Percentiles rank a stretch among this genome's conserved stretches.
Conservation (phyloP, 2,329 filamentous ascomycete genomes). For the Trichoderma hamatum region DNA sequence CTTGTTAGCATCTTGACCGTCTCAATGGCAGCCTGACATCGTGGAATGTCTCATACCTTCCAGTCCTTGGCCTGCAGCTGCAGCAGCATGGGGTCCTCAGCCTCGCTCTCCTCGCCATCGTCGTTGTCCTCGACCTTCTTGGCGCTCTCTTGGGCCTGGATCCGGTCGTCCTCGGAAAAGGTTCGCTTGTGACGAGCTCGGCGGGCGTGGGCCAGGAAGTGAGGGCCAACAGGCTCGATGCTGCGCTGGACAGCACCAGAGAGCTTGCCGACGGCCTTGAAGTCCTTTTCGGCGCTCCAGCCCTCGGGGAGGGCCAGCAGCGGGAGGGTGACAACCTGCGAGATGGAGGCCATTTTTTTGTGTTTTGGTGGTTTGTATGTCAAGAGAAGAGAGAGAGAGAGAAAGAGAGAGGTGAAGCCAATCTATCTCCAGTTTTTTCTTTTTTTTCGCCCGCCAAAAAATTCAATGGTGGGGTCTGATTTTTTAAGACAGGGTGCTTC, state of each 20-base stretch:
- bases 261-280: conserved; percentile 79
- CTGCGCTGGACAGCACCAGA: conserved; percentile 79
- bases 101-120: conserved; percentile 87
- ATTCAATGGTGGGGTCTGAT: conserved; percentile 24
- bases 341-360: conserved; percentile 63
- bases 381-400: background rate
- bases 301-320: conserved; percentile 77
- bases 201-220: conserved; percentile 96
- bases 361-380: background rate
- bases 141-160: conserved; percentile 91
- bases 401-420: background rate
- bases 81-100: conserved; percentile 90
- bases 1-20: background rate
- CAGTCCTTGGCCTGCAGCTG: conserved; percentile 96
- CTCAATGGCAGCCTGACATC: background rate
- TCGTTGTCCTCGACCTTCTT: conserved; percentile 96
- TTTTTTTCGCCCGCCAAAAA: conserved; percentile 26
- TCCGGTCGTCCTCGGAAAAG: conserved; percentile 97
- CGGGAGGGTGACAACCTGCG: conserved; percentile 63
- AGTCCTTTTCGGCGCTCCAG: conserved; percentile 89
- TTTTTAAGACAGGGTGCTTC: background rate
- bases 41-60: conserved; percentile 69
- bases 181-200: conserved; percentile 95
- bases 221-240: conserved; percentile 93
- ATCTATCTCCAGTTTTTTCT: conserved; percentile 23